Base-by-base conservation (phyloP, 345 rosid species). In the Kandelia obovata region DNA sequence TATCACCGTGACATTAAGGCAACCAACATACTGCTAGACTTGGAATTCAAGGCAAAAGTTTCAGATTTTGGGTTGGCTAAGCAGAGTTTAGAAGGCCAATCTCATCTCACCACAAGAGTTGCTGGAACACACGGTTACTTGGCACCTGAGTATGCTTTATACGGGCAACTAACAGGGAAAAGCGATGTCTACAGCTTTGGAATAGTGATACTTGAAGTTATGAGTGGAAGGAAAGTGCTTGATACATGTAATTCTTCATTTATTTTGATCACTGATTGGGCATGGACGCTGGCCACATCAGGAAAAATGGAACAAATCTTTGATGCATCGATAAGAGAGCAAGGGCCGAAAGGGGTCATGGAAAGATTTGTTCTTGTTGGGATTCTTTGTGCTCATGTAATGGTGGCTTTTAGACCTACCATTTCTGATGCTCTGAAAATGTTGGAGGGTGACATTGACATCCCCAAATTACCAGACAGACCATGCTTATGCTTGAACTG, bases 1-100 rank as follows among this genome's bases (percentile, higher is more conserved):
- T 88, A 82, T 74, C 92, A 88, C 56, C 83, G 92, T 0, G 92
- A 85, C 76, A 79, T 88, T 23, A 88, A 88, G 78, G 53, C 88
- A 16, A 85, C 83, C 0, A 85, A 88, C 80, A 82, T 88, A 31
- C 83, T 88, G 11, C 34, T 88, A 8, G 87, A 85, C 79, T 23
- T 64, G 5, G 82, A 83, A 51, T 68, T 85, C 82, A 79, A 77
- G 65, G 89, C 85, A 0, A 80, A 79, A 58, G 83, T 85, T 23
- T 77, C 83, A 0, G 89, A 87, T 78, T 87, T 87, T 30, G 88
- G 89, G 34, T 68, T 85, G 37, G 89, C 89, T 0, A 85, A 80
- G 79, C 89, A 88, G 62, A 81, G 71, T 71, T 64, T 64, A 27
- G 85, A 83, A 64, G 92, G 88, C 13, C 83, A 76, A 47, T 83